Conservation (phyloP, 2,329 filamentous ascomycete genomes). For the Paraphaeosphaeria sporulosa region DNA sequence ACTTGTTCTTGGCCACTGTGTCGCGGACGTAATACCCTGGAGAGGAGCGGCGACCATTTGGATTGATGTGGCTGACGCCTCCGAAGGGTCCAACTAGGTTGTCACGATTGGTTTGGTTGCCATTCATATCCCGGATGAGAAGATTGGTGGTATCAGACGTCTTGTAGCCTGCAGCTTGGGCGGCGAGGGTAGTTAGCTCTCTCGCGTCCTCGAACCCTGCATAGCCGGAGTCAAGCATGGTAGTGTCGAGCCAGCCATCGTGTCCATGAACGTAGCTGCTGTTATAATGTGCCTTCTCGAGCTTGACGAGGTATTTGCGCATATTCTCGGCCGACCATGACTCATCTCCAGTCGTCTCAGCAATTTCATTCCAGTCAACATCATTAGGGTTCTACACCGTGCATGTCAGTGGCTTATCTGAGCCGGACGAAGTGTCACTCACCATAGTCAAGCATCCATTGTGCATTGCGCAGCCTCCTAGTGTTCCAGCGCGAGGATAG, state of each 20-base stretch:
- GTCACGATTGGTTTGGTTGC: conserved; percentile 50
- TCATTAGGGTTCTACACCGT: conserved; percentile 58
- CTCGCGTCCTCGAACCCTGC: conserved; percentile 58
- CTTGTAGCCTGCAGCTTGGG: conserved; percentile 54
- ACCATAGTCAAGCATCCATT: conserved; percentile 66
- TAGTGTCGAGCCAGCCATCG: conserved; percentile 62
- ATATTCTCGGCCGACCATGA: conserved; percentile 62
- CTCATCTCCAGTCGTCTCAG: conserved; percentile 62
- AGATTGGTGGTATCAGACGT: conserved; percentile 21
- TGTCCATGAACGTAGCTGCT: conserved; percentile 57
- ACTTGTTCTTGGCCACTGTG: conserved; percentile 52
- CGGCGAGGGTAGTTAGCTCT: conserved; percentile 59
- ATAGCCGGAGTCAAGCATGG: conserved; percentile 57
- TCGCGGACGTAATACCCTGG: conserved; percentile 56
- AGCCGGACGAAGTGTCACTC: conserved; percentile 53
- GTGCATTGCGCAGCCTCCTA: conserved; percentile 67
- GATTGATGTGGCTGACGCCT: conserved; percentile 36
- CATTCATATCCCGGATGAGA: conserved; percentile 36
- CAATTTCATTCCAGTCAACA: conserved; percentile 65
- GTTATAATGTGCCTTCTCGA: conserved; percentile 61
- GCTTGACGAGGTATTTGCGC: conserved; percentile 60
- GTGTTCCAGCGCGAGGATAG: conserved; percentile 65
- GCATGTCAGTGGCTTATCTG: conserved; percentile 37
- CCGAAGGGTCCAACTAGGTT: conserved; percentile 48
- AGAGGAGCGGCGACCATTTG: conserved; percentile 32